Percentiles rank a stretch among this genome's conserved stretches.
Evolutionary conservation across 148 eudicot species (phyloP).

Genomic region (Rhododendron williamsianum): DNA sequence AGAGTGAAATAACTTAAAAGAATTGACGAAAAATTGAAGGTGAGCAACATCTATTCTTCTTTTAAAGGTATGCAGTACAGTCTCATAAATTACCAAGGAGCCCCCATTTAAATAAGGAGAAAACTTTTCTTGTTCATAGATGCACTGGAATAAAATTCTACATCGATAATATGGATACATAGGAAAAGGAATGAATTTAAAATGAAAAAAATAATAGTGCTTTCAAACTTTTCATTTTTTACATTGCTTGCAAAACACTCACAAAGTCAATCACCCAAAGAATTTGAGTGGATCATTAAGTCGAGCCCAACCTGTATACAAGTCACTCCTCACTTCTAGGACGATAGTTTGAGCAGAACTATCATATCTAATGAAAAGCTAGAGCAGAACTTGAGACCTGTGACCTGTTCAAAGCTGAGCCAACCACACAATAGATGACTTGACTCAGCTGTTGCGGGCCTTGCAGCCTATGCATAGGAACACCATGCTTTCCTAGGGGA

Average conservation of each 20-base stretch:
- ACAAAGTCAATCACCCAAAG: neutral
- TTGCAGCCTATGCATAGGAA: neutral
- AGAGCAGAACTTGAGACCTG: neutral
- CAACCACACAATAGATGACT: neutral
- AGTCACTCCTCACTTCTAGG: neutral
- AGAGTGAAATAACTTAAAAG: neutral
- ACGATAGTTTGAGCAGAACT: neutral
- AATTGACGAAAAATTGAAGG: neutral
- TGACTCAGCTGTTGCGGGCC: neutral
- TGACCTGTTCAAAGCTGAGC: neutral
- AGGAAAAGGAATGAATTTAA: neutral
- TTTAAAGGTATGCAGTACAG: neutral
- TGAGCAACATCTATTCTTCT: neutral
- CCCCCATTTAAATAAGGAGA: neutral
- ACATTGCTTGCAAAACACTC: neutral
- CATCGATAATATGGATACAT: neutral
- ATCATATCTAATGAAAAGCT: neutral
- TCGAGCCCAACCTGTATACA: neutral
- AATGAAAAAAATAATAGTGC: neutral
- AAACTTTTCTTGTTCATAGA: neutral
- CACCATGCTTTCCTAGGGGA: neutral
- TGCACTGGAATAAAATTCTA: neutral
- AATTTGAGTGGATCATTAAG: neutral
- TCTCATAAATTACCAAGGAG: neutral
- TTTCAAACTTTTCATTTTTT: neutral